Conservation (phyloP, 768 basidiomycete species). For the Pisolithus sp. region DNA sequence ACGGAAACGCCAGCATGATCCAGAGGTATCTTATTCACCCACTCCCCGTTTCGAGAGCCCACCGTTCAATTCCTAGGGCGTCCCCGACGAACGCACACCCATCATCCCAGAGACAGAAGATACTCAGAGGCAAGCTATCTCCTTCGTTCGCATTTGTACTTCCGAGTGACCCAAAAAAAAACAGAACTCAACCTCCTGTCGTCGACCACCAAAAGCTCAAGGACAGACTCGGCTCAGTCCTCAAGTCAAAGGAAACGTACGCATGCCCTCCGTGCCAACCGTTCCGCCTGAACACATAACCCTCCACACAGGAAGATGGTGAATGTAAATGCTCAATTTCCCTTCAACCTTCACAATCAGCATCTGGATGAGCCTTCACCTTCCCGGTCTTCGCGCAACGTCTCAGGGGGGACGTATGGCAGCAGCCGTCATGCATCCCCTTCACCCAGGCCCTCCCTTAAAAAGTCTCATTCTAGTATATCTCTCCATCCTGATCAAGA, state of each 20-base stretch:
- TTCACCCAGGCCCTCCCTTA: constrained; percentile 15
- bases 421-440: constrained; percentile 16
- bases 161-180: not conserved
- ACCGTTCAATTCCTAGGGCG: constrained; percentile 1
- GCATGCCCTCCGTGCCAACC: constrained; percentile 11
- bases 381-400: constrained; percentile 27
- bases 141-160: not conserved
- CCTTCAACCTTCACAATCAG: constrained; percentile 54
- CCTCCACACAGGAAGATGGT: constrained; percentile 55
- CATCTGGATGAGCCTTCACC: constrained; percentile 19
- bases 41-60: not conserved
- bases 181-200: constrained; percentile 25
- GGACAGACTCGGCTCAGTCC: constrained; percentile 47
- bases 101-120: constrained; percentile 25
- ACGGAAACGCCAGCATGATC: constrained; percentile 15
- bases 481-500: constrained; percentile 18
- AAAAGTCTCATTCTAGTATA: constrained; percentile 16
- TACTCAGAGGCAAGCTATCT: constrained; percentile 17
- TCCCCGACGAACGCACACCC: constrained; percentile 20
- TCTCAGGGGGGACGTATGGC: constrained; percentile 26
- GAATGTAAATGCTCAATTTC: constrained; percentile 53
- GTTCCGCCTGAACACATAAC: not conserved
- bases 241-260: constrained; percentile 57
- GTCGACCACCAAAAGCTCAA: constrained; percentile 46
- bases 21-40: constrained; percentile 12